Evolutionary conservation across 805 yeast species (phyloP), one percentile per base, ranked within the genome.

Genomic region (Wickerhamomyces xylosicus): DNA sequence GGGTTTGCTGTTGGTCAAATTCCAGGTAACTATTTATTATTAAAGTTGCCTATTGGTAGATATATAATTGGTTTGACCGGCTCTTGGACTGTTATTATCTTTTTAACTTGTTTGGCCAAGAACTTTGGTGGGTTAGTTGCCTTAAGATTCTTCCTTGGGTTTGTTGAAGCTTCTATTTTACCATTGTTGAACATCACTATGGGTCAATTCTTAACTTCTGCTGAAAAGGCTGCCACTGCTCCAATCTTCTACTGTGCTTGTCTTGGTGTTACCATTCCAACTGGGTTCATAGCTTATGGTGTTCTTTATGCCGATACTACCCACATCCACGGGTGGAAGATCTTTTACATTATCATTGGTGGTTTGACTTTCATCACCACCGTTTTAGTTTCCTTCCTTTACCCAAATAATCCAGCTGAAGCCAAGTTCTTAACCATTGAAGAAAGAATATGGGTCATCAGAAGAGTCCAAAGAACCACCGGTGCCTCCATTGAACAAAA

Each of bases 371-470:
- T 75, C 19, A 19, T 68, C 18, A 42, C 65, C 29, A 52, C 66
- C 2, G 33, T 62, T 2, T 35, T 60, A 4, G 52, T 67, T 3
- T 50, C 55, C 37, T 62, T 63, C 42, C 37, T 63, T 17, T 77
- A 73, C 47, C 85, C 84, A 32, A 64, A 69, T 42, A 72, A 75
- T 50, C 83, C 83, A 14, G 53, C 77, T 0, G 64, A 60, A 43
- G 75, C 76, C 5, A 61, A 55, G 41, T 71, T 71, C 46, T 59
- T 77, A 36, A 43, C 67, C 4, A 52, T 49, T 2, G 63, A 71
- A 34, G 83, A 77, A 52, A 73, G 66, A 47, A 66, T 73, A 9
- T 66, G 71, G 68, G 57, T 69, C 41, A 71, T 72, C 44, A 53
- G 69, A 56, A 54, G 65, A 51, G 63, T 58, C 39, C 68, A 62